Evolutionary conservation across 169 alveolate genomes (phyloP), one percentile per base, ranked within the genome.

Genomic region (Babesia sp.): DNA sequence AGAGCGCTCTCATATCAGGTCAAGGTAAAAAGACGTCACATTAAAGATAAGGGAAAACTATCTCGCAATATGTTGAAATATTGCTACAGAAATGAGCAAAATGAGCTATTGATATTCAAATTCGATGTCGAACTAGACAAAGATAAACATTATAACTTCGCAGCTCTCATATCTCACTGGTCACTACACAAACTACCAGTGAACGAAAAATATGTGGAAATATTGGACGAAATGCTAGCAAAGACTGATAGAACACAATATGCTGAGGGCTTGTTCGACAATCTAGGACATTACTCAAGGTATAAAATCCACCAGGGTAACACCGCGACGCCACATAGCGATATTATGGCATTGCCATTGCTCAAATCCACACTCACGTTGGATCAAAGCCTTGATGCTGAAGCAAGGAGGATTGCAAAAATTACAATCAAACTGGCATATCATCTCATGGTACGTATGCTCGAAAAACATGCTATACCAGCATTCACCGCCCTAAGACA

Each of bases 81-180:
- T 41, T 67, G 44, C 44, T 79, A 79, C 63, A 33, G 63, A 46
- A 51, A 57, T 31, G 69, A 79, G n/a, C 9, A 34, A 1, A 75
- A 75, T 24, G 66, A 70, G 20, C 2, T 71, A 1, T 26, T 64
- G 54, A 14, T 24, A 18, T 79, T 41, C 57, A 79, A 79, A 59
- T 79, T 46, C 64, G 59, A 45, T 29, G 41, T 79, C 57, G 29
- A 42, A 22, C 29, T 70, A 26, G 77, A 79, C 63, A 34, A 28
- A 41, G 45, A 41, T 4, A 79, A 50, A 75, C 42, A 64, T 59
- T 45, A 59, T 18, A 53, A 70, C 20, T 71, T 79, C 34, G 53
- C 66, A 26, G 37, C 41, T 31, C 66, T 79, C 29, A 42, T 79
- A n/a, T 74, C 81, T 31, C 72, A 79, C 61, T 79, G 87, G 87